Evolutionary conservation across 2,329 filamentous ascomycete genomes (phyloP), one percentile per base, ranked within the genome.

Genomic region (Blumeria hordei): DNA sequence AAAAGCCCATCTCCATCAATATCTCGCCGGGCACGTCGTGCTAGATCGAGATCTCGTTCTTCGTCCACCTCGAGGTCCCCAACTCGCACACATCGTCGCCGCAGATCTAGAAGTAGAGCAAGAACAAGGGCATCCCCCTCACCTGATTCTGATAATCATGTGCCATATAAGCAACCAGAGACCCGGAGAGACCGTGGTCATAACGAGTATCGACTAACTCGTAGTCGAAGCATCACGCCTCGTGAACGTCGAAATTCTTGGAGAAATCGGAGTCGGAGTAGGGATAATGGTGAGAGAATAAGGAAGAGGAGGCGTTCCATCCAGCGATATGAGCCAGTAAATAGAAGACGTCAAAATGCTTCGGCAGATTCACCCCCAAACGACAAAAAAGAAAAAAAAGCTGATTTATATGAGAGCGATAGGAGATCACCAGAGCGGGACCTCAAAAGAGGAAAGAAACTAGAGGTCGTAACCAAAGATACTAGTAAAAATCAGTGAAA

Each of bases 401-500:
- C 72, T 78, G 76, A 80, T 77, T 67, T 67, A 67, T 67, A 69
- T 68, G 66, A 71, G 67, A 66, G 68, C 64, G 71, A 68, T 67
- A 63, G 59, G 57, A 56, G 56, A 58, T 60, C 60, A 10, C 54
- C 60, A 53, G 56, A 18, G 49, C 58, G 55, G 56, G 59, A 61
- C 33, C 59, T 44, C 54, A 60, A 63, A 55, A 57, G 52, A 28
- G 21, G 21, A 28, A 28, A 28, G 4, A 28, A 28, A 28, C 4
- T 28, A 28, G 21, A 28, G 21, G 21, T 39, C n/a, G n/a, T 39
- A 39, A 39, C 37, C 10, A 39, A 39, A 39, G 21, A 28, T 28
- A 28, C 21, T 28, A 28, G 21, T 39, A 39, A 39, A 39, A 39
- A 39, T n/a, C 37, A n/a, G 37, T 39, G n/a, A 11, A 39, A 5